phyloP scores from a whole-genome alignment of 768 basidiomycete genomes.

The Phallus indusiatus region DNA sequence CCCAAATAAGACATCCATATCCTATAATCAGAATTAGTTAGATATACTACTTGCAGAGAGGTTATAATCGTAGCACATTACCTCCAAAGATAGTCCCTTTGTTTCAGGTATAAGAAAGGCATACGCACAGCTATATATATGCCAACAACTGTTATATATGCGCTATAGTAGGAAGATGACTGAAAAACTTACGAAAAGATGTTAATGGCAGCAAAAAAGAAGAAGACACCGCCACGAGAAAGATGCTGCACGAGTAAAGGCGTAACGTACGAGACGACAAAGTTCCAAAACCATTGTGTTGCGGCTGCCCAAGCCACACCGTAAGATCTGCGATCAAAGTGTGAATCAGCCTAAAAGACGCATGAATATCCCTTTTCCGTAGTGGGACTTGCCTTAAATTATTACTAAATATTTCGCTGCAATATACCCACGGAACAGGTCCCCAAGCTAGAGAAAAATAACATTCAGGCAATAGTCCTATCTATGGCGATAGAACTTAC shows the following conservation, averaged over 20 bases:
- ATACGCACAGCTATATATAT: not conserved
- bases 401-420: slow-evolving; percentile 8
- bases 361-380: no score
- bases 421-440: slow-evolving; percentile 37
- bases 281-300: slow-evolving; percentile 81
- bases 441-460: slow-evolving; percentile 64
- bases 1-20: slow-evolving; percentile 53
- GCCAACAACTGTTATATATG: not conserved
- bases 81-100: slow-evolving; percentile 39
- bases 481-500: not conserved
- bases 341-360: slow-evolving; percentile 30
- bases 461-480: not conserved
- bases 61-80: no score
- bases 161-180: not conserved
- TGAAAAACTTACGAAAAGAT: slow-evolving; percentile 14
- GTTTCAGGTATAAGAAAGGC: slow-evolving; percentile 45
- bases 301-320: slow-evolving; percentile 67
- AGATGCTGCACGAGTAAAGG: slow-evolving; percentile 50
- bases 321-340: slow-evolving; percentile 83
- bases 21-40: not conserved
- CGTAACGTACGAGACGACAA: slow-evolving; percentile 63
- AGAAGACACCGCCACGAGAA: slow-evolving; percentile 58
- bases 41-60: no score
- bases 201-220: slow-evolving; percentile 71
- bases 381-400: slow-evolving; percentile 2